These are phyloP conservation scores for Calonectria multiphialidica DNA, from an alignment of 2,329 filamentous ascomycete species.

Conservation along the genomic window DNA sequence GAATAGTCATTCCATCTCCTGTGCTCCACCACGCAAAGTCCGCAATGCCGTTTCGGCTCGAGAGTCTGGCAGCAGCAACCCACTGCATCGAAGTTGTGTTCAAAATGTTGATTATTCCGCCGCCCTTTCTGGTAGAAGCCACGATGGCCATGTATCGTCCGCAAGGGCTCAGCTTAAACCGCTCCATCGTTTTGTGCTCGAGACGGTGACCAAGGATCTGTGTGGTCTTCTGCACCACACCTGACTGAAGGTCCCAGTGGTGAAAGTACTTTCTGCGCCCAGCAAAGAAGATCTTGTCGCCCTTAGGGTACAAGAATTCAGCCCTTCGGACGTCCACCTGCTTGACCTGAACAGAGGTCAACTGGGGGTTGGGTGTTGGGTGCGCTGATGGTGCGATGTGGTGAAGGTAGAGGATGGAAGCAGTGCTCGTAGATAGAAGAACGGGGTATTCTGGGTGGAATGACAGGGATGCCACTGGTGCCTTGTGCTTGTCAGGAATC, in stretches of 20 bases:
- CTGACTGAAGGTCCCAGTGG: constrained; percentile 88
- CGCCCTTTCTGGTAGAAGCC: constrained; percentile 84
- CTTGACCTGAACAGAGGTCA: constrained; percentile 90
- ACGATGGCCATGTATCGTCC: constrained; percentile 88
- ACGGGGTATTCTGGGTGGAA: constrained; percentile 94
- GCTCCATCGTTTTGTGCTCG: constrained; percentile 92
- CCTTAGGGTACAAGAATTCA: constrained; percentile 79
- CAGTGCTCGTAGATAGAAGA: constrained; percentile 88
- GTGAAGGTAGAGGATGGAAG: constrained; percentile 88
- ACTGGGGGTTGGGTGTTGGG: constrained; percentile 85
- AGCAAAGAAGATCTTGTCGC: constrained; percentile 87
- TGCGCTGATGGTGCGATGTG: constrained; percentile 83
- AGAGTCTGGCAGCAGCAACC: constrained; percentile 84
- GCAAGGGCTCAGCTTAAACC: constrained; percentile 88
- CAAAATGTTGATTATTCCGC: constrained; percentile 89
- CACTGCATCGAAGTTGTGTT: constrained; percentile 87
- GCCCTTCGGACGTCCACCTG: constrained; percentile 87
- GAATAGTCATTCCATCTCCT: constrained; percentile 83
- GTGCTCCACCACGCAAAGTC: constrained; percentile 95
- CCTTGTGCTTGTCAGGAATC: constrained; percentile 82
- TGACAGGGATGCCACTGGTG: constrained; percentile 83
- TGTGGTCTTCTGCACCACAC: constrained; percentile 84
- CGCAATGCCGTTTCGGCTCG: constrained; percentile 84
- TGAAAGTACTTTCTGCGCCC: constrained; percentile 94
- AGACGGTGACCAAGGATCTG: constrained; percentile 80